Evolutionary conservation across 139 green algal species (phyloP).

Genomic region (Chlamydomonas eustigma): DNA sequence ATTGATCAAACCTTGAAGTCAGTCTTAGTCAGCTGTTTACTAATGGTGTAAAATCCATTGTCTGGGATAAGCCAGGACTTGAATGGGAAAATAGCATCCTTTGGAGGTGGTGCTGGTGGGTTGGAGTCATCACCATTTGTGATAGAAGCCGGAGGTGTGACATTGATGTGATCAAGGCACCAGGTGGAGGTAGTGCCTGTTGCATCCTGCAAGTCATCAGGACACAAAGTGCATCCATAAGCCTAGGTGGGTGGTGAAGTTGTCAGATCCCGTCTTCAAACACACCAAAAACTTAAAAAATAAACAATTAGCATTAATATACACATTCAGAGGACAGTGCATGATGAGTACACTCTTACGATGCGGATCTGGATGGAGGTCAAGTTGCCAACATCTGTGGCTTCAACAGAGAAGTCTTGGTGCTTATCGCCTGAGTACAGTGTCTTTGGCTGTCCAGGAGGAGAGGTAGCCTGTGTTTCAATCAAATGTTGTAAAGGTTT

Average conservation of each 20-base stretch:
- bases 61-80: not conserved
- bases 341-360: no score
- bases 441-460: not conserved
- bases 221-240: not conserved
- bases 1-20: slow-evolving; percentile 3
- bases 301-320: no score
- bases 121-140: no score
- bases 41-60: not conserved
- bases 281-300: no score
- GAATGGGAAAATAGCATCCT: not conserved
- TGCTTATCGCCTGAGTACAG: not conserved
- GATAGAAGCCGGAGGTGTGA: not conserved
- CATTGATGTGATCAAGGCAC: not conserved
- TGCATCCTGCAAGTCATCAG: not conserved
- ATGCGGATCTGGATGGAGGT: slow-evolving; percentile 1
- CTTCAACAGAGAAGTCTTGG: slow-evolving; percentile 2
- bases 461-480: no score
- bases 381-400: slow-evolving; percentile 12
- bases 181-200: slow-evolving; percentile 5
- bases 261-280: no score
- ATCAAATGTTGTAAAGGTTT: no score
- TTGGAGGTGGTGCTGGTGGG: not conserved
- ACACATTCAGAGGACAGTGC: no score
- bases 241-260: not conserved
- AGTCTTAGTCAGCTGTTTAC: not conserved